Conservation (phyloP, 345 rosid species). For the Acer negundo region DNA sequence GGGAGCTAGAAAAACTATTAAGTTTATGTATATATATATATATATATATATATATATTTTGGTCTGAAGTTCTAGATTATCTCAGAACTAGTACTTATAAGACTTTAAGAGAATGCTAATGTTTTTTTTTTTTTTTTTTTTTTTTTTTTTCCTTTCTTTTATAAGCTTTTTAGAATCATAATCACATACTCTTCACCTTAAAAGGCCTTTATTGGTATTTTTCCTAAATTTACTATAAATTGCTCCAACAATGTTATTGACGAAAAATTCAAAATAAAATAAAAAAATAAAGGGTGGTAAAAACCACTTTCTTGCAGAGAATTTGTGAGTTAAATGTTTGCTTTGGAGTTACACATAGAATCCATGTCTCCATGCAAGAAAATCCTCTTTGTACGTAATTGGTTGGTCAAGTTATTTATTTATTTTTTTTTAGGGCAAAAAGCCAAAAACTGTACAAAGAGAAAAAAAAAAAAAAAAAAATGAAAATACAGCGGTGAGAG, state of each 20-base stretch:
- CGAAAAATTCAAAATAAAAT: background rate
- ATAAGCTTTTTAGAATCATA: background rate
- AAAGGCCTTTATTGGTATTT: too few species aligned
- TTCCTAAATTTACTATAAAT: too few species aligned
- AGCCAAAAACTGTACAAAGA: too few species aligned
- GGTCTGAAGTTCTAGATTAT: background rate
- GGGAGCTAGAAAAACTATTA: background rate
- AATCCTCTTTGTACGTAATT: background rate
- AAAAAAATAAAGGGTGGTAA: too few species aligned
- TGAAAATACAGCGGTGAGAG: too few species aligned
- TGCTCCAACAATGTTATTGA: background rate
- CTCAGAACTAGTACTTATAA: background rate
- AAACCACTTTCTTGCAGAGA: background rate
- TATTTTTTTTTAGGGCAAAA: background rate
- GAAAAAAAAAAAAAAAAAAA: too few species aligned
- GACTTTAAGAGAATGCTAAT: background rate
- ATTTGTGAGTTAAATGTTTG: background rate
- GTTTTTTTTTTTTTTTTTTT: background rate
- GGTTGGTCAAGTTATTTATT: background rate
- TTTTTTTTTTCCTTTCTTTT: background rate
- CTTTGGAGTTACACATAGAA: background rate
- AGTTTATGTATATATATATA: too few species aligned
- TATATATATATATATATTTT: too few species aligned
- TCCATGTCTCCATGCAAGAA: conserved; percentile 19
- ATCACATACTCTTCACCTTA: background rate